Evolutionary conservation across 768 basidiomycete species (phyloP).

Genomic region (Leccinum aurantiacum): DNA sequence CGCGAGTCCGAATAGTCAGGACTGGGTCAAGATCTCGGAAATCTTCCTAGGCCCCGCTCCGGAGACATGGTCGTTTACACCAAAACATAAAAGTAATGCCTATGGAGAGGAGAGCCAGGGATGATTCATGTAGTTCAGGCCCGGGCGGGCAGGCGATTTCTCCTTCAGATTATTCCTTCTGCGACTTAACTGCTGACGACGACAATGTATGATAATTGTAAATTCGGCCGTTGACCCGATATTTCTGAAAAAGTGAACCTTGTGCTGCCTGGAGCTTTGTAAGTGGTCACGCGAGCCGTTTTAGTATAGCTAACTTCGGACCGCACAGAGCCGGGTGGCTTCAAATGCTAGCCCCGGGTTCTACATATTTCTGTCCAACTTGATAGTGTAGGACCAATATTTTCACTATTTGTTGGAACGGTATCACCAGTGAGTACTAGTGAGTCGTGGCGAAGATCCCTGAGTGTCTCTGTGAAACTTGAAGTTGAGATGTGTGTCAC

Average conservation of each 20-base stretch:
- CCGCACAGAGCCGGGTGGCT: background rate
- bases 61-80: constrained; percentile 79
- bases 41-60: constrained; percentile 93
- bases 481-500: background rate
- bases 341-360: background rate
- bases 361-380: background rate
- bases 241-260: background rate
- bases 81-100: constrained; percentile 94
- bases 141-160: background rate
- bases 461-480: background rate
- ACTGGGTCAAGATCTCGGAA: constrained; percentile 93
- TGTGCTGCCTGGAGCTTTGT: background rate
- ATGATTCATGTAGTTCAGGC: constrained; percentile 30
- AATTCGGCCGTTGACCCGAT: background rate
- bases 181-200: background rate
- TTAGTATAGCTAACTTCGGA: background rate
- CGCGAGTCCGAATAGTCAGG: constrained; percentile 72
- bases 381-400: background rate
- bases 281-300: background rate
- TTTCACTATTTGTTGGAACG: background rate
- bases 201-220: background rate
- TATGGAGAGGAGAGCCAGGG: constrained; percentile 66
- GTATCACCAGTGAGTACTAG: background rate
- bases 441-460: background rate
- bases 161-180: background rate